phyloP scores from a whole-genome alignment of 176 grass and related monocot species.

The Ensete ventricosum region DNA sequence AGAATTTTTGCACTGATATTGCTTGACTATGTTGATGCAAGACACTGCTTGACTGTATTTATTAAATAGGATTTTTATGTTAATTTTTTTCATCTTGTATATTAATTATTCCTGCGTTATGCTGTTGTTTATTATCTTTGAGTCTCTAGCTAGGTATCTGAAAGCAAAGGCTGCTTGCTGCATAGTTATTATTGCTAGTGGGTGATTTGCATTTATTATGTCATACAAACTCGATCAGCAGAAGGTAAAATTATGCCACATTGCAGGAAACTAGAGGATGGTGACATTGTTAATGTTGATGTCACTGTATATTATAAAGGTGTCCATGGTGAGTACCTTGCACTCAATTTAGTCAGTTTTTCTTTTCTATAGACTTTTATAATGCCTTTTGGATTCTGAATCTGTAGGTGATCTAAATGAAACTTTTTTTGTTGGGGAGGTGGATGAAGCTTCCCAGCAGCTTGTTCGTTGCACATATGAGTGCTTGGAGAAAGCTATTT shows the following conservation, averaged over 20 bases:
- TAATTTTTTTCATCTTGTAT: too few relatives aligned
- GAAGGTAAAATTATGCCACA: background rate
- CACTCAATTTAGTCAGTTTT: slow-evolving; percentile 2
- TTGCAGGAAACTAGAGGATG: slow-evolving; percentile 80
- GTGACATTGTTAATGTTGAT: slow-evolving; percentile 98
- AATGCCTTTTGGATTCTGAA: background rate
- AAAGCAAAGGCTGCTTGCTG: background rate
- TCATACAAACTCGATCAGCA: background rate
- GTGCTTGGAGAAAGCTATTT: slow-evolving; percentile 98
- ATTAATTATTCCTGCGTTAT: too few relatives aligned
- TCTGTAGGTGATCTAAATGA: slow-evolving; percentile 92
- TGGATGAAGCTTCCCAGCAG: slow-evolving; percentile 82
- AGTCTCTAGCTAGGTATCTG: background rate
- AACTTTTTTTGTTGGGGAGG: slow-evolving; percentile 98
- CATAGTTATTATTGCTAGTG: background rate
- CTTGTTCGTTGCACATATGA: slow-evolving; percentile 89
- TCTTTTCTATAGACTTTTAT: background rate
- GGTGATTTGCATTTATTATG: background rate
- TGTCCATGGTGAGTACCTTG: slow-evolving; percentile 64
- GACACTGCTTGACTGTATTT: too few relatives aligned
- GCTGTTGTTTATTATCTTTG: background rate
- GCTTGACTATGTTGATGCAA: too few relatives aligned
- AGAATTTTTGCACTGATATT: too few relatives aligned
- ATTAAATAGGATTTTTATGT: too few relatives aligned
- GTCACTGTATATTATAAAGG: slow-evolving; percentile 86